These are phyloP conservation scores for Psilocybe cyanescens DNA, from an alignment of 768 basidiomycete species.

Conservation along the genomic window DNA sequence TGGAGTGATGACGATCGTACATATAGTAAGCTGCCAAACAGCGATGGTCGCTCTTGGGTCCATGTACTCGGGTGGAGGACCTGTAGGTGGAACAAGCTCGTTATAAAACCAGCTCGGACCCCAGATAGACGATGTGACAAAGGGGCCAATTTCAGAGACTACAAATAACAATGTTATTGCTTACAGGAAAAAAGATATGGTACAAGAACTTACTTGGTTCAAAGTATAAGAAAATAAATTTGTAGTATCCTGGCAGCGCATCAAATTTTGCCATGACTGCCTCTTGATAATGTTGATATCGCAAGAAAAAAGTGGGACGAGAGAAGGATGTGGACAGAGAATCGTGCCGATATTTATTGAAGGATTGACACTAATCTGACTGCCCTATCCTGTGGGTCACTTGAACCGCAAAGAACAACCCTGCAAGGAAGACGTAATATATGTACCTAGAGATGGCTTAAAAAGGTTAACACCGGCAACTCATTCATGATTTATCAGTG, in stretches of 20 bases:
- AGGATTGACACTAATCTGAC: not conserved
- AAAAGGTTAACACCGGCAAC: not conserved
- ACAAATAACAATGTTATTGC: not conserved
- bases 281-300: not conserved
- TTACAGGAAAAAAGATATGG: not conserved
- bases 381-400: not conserved
- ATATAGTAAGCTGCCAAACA: conserved; percentile 64
- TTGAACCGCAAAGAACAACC: not conserved
- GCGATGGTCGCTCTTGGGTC: conserved; percentile 56
- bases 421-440: conserved; percentile 5
- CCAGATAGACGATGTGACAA: conserved; percentile 50
- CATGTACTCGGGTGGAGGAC: conserved; percentile 29
- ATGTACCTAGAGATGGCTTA: not conserved
- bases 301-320: not conserved
- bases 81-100: conserved; percentile 50
- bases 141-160: conserved; percentile 58
- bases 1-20: conserved; percentile 32
- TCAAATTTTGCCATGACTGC: conserved; percentile 38
- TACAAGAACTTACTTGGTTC: conserved; percentile 49
- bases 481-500: conserved; percentile 1
- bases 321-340: not conserved
- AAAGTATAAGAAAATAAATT: conserved; percentile 56
- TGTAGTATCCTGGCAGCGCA: conserved; percentile 61
- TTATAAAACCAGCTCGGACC: conserved; percentile 65
- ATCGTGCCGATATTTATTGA: conserved; percentile 1